Evolutionary conservation across 2,329 filamentous ascomycete genomes (phyloP).

Genomic region (Cladophialophora bantiana): DNA sequence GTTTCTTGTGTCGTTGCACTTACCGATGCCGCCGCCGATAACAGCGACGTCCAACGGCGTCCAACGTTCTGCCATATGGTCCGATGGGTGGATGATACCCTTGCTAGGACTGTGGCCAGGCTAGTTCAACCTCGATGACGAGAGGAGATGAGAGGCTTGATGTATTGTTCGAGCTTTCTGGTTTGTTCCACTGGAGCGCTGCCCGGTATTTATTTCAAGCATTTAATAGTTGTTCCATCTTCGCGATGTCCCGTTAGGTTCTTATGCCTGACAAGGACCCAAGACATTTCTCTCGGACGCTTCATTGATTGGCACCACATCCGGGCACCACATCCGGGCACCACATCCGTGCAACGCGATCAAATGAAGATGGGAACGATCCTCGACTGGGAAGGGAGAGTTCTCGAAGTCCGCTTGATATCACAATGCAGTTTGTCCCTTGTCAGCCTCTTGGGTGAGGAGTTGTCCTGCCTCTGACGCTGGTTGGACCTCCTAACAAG

Average conservation of each 20-base stretch:
- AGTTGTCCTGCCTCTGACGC: neutral
- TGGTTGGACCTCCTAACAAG: neutral
- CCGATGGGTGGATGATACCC: neutral
- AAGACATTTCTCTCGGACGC: neutral
- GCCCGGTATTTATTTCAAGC: neutral
- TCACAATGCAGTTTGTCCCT: neutral
- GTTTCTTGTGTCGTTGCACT: neutral
- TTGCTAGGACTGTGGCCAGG: neutral
- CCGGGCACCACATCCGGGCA: neutral
- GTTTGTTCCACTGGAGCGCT: neutral
- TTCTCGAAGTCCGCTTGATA: neutral
- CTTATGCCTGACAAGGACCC: neutral
- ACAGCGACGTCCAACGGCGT: constrained; percentile 12
- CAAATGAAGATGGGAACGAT: neutral
- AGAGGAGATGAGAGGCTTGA: neutral
- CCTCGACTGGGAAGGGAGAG: neutral
- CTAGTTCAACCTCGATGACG: neutral
- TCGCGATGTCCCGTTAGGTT: neutral
- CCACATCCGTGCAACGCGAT: neutral
- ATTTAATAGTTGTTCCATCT: neutral
- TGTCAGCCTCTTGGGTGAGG: constrained; percentile 1
- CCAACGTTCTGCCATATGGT: constrained; percentile 4
- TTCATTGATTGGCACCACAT: neutral
- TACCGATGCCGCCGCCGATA: constrained; percentile 17
- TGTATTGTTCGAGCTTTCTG: neutral